Evolutionary conservation across 768 basidiomycete genomes (phyloP).

Genomic region (Kwoniella sp.): DNA sequence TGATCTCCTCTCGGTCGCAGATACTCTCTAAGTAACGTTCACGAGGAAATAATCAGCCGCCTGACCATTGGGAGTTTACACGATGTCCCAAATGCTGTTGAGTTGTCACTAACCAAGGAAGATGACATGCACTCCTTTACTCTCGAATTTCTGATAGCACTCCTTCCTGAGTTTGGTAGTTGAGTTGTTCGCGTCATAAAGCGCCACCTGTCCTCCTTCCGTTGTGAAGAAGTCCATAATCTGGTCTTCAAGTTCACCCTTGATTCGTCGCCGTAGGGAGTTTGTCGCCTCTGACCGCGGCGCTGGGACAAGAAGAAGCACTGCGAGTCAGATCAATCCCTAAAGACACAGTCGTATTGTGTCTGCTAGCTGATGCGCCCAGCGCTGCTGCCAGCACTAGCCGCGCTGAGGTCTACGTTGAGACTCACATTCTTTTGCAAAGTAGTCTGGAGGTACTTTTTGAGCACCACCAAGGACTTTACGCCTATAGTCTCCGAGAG

Average conservation of each 20-base stretch:
- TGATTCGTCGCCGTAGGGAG: constrained; percentile 71
- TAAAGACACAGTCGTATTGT: too few relatives aligned
- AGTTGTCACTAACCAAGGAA: constrained; percentile 79
- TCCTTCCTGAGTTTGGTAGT: constrained; percentile 67
- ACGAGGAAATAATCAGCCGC: too few relatives aligned
- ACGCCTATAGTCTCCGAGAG: constrained; percentile 90
- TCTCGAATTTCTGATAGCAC: constrained; percentile 82
- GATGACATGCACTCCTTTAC: constrained; percentile 85
- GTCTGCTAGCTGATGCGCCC: not conserved
- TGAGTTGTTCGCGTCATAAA: constrained; percentile 98
- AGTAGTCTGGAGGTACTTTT: constrained; percentile 89
- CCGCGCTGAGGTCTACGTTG: too few relatives aligned
- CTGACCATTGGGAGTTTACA: too few relatives aligned
- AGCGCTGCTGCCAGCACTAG: too few relatives aligned
- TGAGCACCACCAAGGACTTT: constrained; percentile 85
- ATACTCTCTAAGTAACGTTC: constrained; percentile 85
- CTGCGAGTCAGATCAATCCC: too few relatives aligned
- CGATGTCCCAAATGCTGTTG: too few relatives aligned
- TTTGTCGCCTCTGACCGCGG: constrained; percentile 74
- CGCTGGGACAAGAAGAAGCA: too few relatives aligned
- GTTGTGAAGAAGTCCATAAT: constrained; percentile 80
- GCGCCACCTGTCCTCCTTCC: constrained; percentile 85
- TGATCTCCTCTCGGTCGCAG: constrained; percentile 89
- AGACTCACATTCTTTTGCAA: constrained; percentile 68
- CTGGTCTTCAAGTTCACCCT: constrained; percentile 80